phyloP scores from a whole-genome alignment of 495 filamentous ascomycete species.

The Chaetomium cochliodes region DNA sequence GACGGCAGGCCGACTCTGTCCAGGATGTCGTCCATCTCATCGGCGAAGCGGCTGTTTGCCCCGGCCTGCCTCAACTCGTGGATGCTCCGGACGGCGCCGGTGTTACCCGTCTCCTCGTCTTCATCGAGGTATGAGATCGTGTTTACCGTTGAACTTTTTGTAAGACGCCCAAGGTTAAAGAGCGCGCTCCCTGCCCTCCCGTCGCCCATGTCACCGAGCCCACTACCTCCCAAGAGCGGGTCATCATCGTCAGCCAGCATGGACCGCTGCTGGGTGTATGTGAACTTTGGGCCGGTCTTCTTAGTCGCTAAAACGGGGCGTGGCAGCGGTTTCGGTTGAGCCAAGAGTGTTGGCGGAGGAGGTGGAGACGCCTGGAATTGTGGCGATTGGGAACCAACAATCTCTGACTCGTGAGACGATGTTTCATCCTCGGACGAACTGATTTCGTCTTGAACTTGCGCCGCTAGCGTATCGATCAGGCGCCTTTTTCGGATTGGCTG shows the following conservation, averaged over 20 bases:
- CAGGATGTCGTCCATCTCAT: slow-evolving; percentile 77
- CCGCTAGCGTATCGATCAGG: slow-evolving; percentile 56
- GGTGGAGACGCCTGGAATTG: slow-evolving; percentile 23
- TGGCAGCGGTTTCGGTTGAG: slow-evolving; percentile 15
- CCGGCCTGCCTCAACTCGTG: slow-evolving; percentile 89
- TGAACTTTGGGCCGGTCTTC: slow-evolving; percentile 40
- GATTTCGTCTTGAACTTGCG: slow-evolving; percentile 36
- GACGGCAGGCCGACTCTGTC: slow-evolving; percentile 71
- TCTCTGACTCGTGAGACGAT: slow-evolving; percentile 15
- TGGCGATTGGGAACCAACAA: background rate
- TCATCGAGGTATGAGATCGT: slow-evolving; percentile 39
- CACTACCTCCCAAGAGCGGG: slow-evolving; percentile 30
- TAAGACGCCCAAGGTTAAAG: slow-evolving; percentile 40
- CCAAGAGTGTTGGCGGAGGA: slow-evolving; percentile 9
- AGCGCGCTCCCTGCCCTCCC: slow-evolving; percentile 37
- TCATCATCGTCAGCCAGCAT: slow-evolving; percentile 50
- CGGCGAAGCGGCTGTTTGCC: slow-evolving; percentile 74
- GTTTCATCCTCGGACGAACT: slow-evolving; percentile 28
- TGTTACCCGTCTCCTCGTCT: slow-evolving; percentile 56
- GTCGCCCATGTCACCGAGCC: slow-evolving; percentile 32
- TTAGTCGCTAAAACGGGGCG: slow-evolving; percentile 26
- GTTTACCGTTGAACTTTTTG: slow-evolving; percentile 35
- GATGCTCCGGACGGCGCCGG: slow-evolving; percentile 69
- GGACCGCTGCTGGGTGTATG: slow-evolving; percentile 51
- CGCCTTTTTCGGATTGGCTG: slow-evolving; percentile 43